Evolutionary conservation across 345 rosid genomes (phyloP), one percentile per base, ranked within the genome.

Genomic region (Brassica nigra): DNA sequence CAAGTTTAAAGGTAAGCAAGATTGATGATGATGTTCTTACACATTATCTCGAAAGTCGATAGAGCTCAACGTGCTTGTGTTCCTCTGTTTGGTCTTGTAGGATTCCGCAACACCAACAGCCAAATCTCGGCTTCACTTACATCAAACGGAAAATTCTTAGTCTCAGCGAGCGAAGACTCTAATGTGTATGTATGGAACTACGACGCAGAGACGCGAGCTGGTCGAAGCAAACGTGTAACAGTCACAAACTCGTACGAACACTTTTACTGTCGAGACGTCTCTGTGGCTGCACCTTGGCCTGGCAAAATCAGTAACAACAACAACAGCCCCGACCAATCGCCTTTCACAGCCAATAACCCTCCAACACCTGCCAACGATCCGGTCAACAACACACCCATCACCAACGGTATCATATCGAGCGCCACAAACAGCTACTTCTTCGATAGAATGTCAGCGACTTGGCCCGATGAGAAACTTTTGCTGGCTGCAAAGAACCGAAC

Each of bases 131-230:
- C 97, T 70, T 86, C 92, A 29, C 86, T 89, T 37, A 83, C 99
- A 23, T 82, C 92, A 42, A 86, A 91, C 15, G 95, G 97, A 30
- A 95, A 89, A 83, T 88, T 82, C 27, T 87, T 95, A 16, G 89
- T 95, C 63, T 85, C 99, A 16, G 99, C 99, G 30, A 92, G 99
- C 59, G 99, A 95, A 83, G 97, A 92, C 86, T 92, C 97, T 16
- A 84, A 86, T 47, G 97, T 95, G 2, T 95, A 91, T 55, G 86
- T 95, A 52, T 95, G 99, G 97, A 95, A 90, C 82, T 87, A 92
- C 66, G 95, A 90, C 77, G 83, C 91, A 36, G 93, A 87, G 78
- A 89, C 97, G 23, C 87, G 92, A 82, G 87, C 94, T 27, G 86
- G 90, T 81, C 84, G 94, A 87, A 90, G 82, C 80, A 94, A 91